Evolutionary conservation across 1,139 yeast species (phyloP).

Genomic region (Neolecta irregularis): DNA sequence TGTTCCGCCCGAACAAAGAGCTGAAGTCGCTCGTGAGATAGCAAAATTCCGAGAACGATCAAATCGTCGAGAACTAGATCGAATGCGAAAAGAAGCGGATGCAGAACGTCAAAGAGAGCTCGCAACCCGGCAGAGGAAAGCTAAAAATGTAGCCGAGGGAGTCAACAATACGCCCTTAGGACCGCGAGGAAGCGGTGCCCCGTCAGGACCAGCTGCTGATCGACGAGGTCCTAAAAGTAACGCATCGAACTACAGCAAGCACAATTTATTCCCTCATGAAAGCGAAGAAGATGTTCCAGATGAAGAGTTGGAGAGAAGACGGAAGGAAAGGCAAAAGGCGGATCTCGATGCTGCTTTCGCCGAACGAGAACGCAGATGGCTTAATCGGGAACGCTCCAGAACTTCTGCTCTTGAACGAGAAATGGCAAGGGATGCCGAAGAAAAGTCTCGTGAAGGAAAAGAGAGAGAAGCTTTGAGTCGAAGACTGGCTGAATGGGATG

Average conservation of each 20-base stretch:
- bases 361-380: constrained; percentile 17
- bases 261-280: neutral
- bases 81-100: constrained; percentile 18
- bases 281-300: constrained; percentile 7
- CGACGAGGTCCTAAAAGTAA: neutral
- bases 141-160: constrained; percentile 1
- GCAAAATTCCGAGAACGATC: constrained; percentile 23
- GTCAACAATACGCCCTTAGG: neutral
- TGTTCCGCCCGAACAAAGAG: constrained; percentile 21
- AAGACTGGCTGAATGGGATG: constrained; percentile 16
- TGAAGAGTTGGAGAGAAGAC: constrained; percentile 15
- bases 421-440: constrained; percentile 14
- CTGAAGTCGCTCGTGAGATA: constrained; percentile 21
- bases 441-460: constrained; percentile 8
- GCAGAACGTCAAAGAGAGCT: constrained; percentile 14
- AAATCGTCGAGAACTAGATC: constrained; percentile 17
- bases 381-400: constrained; percentile 16
- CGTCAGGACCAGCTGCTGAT: constrained; percentile 3
- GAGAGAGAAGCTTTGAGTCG: constrained; percentile 8
- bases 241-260: neutral
- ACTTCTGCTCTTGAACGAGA: constrained; percentile 17
- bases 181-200: neutral
- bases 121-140: no score
- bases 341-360: constrained; percentile 15
- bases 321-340: constrained; percentile 13